Evolutionary conservation across 2,329 filamentous ascomycete genomes (phyloP).

Genomic region (Fusarium sororula): DNA sequence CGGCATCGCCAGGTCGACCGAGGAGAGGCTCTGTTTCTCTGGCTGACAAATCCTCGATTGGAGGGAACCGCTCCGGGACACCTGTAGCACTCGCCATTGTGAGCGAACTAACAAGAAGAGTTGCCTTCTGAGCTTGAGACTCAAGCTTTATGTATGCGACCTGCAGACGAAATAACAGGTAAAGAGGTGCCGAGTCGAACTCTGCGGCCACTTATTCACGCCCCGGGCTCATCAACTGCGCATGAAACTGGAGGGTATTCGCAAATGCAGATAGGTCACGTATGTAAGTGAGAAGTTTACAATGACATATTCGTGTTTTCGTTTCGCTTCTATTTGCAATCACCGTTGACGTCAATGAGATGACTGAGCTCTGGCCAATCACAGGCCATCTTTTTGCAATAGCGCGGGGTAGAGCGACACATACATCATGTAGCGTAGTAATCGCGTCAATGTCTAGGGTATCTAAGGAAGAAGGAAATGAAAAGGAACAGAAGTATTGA

Average conservation of each 20-base stretch:
- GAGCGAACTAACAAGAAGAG: not conserved
- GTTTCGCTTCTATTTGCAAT: conserved; percentile 4
- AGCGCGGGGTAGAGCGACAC: conserved; percentile 29
- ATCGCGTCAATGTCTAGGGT: conserved; percentile 32
- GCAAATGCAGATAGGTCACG: not conserved
- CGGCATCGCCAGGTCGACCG: conserved; percentile 73
- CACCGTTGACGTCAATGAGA: conserved; percentile 38
- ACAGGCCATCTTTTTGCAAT: conserved; percentile 37
- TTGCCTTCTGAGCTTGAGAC: not conserved
- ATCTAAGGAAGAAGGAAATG: not conserved
- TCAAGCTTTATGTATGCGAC: not conserved
- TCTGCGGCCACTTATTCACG: not conserved
- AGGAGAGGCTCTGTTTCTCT: conserved; percentile 56
- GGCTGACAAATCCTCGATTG: conserved; percentile 38
- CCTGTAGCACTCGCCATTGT: conserved; percentile 75
- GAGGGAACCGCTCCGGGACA: conserved; percentile 62
- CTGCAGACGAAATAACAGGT: not conserved
- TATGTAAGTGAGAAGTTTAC: not conserved
- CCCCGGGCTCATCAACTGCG: not conserved
- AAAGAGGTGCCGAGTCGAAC: not conserved
- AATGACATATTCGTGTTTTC: conserved; percentile 8
- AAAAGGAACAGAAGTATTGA: not conserved
- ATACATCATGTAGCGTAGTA: conserved; percentile 28
- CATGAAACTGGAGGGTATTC: not conserved
- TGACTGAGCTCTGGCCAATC: conserved; percentile 37